phyloP scores from a whole-genome alignment of 2,329 filamentous ascomycete species.

The Dactylonectria macrodidyma region DNA sequence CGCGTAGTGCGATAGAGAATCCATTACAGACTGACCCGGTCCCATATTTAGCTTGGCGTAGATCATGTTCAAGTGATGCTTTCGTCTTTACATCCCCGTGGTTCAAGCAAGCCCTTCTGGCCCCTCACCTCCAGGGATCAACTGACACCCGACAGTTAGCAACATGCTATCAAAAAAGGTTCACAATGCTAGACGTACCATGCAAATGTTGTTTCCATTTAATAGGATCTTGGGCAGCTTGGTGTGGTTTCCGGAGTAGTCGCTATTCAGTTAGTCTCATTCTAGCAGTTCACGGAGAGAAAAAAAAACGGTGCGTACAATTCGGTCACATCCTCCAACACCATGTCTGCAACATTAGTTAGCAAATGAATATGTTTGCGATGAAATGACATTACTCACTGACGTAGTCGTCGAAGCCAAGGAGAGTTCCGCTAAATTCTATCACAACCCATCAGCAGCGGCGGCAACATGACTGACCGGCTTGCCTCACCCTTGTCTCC shows the following conservation, averaged over 20 bases:
- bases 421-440: constrained; percentile 96
- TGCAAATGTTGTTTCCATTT: constrained; percentile 99
- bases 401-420: constrained; percentile 99
- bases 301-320: constrained; percentile 72
- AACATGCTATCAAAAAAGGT: neutral
- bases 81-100: constrained; percentile 16
- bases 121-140: constrained; percentile 85
- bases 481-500: constrained; percentile 85
- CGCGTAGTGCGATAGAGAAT: neutral
- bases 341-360: constrained; percentile 81
- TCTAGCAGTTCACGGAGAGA: neutral
- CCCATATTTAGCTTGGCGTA: constrained; percentile 15
- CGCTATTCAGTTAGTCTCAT: constrained; percentile 68
- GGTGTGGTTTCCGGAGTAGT: constrained; percentile 89
- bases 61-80: constrained; percentile 25
- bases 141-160: constrained; percentile 59
- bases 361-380: constrained; percentile 24
- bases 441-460: constrained; percentile 38
- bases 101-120: constrained; percentile 60
- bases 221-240: constrained; percentile 95
- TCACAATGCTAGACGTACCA: constrained; percentile 73
- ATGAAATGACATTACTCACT: constrained; percentile 75
- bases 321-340: constrained; percentile 96
- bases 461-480: neutral
- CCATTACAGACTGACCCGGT: neutral